Conservation (phyloP, 1,139 yeast genomes). For the Nakaseomyces nivariensis region DNA sequence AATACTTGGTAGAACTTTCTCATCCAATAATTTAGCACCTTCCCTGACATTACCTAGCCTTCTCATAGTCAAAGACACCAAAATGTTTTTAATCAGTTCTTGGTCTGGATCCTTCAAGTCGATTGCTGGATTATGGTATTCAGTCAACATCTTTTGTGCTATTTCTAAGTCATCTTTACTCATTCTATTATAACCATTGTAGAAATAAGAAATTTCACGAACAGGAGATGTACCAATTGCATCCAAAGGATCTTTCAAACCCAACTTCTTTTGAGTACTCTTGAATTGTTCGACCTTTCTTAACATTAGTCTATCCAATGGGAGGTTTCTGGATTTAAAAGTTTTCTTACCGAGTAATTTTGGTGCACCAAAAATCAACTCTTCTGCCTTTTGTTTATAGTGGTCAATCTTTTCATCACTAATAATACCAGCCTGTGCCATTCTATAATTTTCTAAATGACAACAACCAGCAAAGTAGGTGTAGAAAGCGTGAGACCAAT, state of each 20-base stretch:
- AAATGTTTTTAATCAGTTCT: slow-evolving; percentile 53
- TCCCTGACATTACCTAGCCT: slow-evolving; percentile 50
- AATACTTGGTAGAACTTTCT: slow-evolving; percentile 40
- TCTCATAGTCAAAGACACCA: slow-evolving; percentile 56
- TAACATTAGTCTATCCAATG: slow-evolving; percentile 74
- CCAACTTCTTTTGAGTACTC: slow-evolving; percentile 34
- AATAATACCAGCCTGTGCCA: slow-evolving; percentile 42
- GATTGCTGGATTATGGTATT: slow-evolving; percentile 26
- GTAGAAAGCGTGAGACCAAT: slow-evolving; percentile 90
- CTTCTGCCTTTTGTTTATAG: slow-evolving; percentile 51
- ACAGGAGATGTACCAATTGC: slow-evolving; percentile 78
- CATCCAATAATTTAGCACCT: slow-evolving; percentile 52
- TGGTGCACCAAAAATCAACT: slow-evolving; percentile 59
- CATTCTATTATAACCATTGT: slow-evolving; percentile 92
- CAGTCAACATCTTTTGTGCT: slow-evolving; percentile 42
- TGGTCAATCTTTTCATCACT: slow-evolving; percentile 36
- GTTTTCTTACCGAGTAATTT: slow-evolving; percentile 49
- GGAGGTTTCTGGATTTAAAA: slow-evolving; percentile 78
- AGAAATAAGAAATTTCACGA: slow-evolving; percentile 78
- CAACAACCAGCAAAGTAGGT: slow-evolving; percentile 82
- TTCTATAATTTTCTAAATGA: slow-evolving; percentile 69
- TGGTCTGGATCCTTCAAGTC: slow-evolving; percentile 43
- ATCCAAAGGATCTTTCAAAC: slow-evolving; percentile 50
- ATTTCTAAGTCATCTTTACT: slow-evolving; percentile 45
- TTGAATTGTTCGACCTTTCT: slow-evolving; percentile 62